These are phyloP conservation scores for Panicum virgatum DNA, from an alignment of 202 grass and related monocot species.

Conservation along the genomic window DNA sequence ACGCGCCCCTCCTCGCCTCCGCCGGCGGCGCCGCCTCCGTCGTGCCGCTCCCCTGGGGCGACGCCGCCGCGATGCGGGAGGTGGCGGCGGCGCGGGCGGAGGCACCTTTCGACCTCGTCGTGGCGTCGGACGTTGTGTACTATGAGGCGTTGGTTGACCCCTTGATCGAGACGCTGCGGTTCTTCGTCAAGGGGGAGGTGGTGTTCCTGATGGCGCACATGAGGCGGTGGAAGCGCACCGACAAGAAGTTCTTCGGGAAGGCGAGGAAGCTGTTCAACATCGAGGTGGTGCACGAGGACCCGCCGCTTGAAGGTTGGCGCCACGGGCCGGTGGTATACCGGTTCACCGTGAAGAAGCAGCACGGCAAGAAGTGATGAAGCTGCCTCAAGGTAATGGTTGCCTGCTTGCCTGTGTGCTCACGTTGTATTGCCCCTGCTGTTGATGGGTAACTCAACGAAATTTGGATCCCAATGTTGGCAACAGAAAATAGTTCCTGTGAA, in stretches of 20 bases:
- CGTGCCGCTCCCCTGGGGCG: constrained; percentile 49
- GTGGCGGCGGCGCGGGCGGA: neutral
- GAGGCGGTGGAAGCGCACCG: constrained; percentile 92
- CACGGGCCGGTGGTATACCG: constrained; percentile 65
- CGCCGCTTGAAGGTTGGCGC: constrained; percentile 61
- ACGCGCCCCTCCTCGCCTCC: constrained; percentile 49
- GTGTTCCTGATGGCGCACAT: constrained; percentile 87
- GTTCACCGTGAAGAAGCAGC: constrained; percentile 57
- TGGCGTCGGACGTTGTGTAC: constrained; percentile 85
- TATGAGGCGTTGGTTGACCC: constrained; percentile 83
- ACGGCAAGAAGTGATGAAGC: constrained; percentile 32
- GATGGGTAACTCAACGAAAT: neutral
- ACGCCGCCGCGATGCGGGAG: constrained; percentile 36
- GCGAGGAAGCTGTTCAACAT: constrained; percentile 76
- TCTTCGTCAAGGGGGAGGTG: constrained; percentile 68
- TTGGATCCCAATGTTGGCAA: constrained; percentile 21
- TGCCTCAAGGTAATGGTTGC: constrained; percentile 38
- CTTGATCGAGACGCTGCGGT: constrained; percentile 69
- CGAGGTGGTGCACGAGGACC: constrained; percentile 69
- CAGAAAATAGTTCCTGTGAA: neutral
- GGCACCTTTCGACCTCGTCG: constrained; percentile 64
- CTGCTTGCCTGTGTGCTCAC: neutral
- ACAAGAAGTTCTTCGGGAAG: constrained; percentile 81
- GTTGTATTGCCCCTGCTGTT: neutral
- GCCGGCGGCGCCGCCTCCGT: constrained; percentile 58